Percentiles rank a stretch among this genome's conserved stretches.
Evolutionary conservation across 805 yeast genomes (phyloP).

Genomic region (Torulaspora microellipsoides): DNA sequence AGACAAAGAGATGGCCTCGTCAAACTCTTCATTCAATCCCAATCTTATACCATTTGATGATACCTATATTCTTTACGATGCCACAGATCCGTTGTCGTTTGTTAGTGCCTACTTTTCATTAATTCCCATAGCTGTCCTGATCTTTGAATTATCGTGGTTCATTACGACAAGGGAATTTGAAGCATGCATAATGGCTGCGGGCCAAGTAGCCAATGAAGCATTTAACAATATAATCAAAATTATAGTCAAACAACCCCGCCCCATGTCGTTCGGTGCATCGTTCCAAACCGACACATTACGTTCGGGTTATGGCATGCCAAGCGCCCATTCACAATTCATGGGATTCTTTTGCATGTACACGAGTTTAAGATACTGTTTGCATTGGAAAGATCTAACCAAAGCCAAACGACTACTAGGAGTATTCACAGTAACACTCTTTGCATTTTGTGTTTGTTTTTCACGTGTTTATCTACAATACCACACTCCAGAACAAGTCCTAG

Average conservation of each 20-base stretch:
- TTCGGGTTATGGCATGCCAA: conserved; percentile 90
- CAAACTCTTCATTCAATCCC: conserved; percentile 12
- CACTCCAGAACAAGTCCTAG: conserved; percentile 62
- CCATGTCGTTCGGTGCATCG: conserved; percentile 39
- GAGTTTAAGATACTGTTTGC: conserved; percentile 40
- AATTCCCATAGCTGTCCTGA: conserved; percentile 71
- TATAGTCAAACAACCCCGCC: conserved; percentile 67
- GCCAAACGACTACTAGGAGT: conserved; percentile 33
- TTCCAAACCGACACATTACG: conserved; percentile 40
- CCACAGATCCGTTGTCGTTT: conserved; percentile 55
- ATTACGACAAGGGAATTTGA: conserved; percentile 78
- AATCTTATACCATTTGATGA: conserved; percentile 67
- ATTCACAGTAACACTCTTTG: conserved; percentile 23
- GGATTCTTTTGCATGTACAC: conserved; percentile 69
- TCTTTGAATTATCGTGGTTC: conserved; percentile 81
- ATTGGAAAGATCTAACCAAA: conserved; percentile 39
- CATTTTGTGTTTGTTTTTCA: conserved; percentile 52
- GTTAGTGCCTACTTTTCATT: conserved; percentile 69
- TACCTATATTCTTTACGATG: conserved; percentile 77
- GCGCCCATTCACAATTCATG: conserved; percentile 95
- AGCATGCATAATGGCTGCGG: conserved; percentile 75
- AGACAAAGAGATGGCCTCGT: conserved; percentile 3
- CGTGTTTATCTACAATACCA: conserved; percentile 80
- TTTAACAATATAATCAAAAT: conserved; percentile 65
- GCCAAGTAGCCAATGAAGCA: conserved; percentile 76